Percentiles rank a stretch among this genome's conserved stretches.
Conservation (phyloP, 1,139 yeast genomes). For the Yamadazyma conglobata region DNA sequence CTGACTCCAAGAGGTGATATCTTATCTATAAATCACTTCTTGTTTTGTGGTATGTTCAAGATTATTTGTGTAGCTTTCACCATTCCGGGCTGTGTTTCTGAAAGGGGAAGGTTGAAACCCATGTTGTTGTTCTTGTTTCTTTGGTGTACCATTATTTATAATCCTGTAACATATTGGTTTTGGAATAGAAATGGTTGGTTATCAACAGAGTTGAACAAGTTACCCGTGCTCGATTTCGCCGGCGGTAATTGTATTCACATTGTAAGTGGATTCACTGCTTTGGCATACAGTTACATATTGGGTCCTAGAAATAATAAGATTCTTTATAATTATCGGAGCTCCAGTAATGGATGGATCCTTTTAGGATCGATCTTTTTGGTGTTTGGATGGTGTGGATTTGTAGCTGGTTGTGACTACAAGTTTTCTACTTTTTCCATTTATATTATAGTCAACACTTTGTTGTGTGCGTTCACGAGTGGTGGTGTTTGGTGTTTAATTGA, state of each 20-base stretch:
- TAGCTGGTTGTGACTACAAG: conserved; percentile 44
- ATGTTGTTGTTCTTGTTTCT: conserved; percentile 49
- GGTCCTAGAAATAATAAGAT: conserved; percentile 50
- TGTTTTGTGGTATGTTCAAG: conserved; percentile 52
- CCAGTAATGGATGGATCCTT: conserved; percentile 42
- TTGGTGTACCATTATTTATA: conserved; percentile 59
- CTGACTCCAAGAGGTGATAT: conserved; percentile 39
- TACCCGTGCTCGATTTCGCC: conserved; percentile 59
- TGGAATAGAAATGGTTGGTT: conserved; percentile 65
- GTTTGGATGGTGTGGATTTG: conserved; percentile 46
- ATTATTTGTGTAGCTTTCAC: conserved; percentile 51
- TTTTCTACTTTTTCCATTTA: conserved; percentile 33
- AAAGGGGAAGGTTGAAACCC: conserved; percentile 54
- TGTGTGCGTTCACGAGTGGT: conserved; percentile 36
- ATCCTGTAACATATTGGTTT: conserved; percentile 64
- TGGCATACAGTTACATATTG: conserved; percentile 56
- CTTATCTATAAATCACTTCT: conserved; percentile 38
- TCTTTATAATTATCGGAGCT: conserved; percentile 34
- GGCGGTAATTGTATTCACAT: conserved; percentile 66
- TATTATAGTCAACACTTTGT: conserved; percentile 33
- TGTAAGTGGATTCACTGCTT: conserved; percentile 56
- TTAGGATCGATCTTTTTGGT: conserved; percentile 47
- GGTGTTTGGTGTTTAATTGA: conserved; percentile 39
- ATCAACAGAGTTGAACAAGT: conserved; percentile 30
- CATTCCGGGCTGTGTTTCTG: conserved; percentile 57